These are phyloP conservation scores for Phallus indusiatus DNA, from an alignment of 768 basidiomycete genomes.

Conservation along the genomic window DNA sequence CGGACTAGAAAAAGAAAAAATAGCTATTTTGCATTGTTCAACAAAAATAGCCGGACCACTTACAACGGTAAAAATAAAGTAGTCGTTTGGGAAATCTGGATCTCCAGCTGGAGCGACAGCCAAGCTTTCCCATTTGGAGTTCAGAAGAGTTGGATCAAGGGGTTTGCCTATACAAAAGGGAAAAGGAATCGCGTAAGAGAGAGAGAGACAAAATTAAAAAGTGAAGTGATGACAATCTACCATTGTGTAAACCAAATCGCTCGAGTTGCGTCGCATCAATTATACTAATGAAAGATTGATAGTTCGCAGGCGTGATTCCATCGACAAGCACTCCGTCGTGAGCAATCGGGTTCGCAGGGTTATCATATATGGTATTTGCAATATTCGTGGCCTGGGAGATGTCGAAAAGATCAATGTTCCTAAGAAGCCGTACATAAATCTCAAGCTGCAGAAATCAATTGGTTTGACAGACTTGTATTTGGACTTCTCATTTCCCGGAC, in stretches of 20 bases:
- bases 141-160: conserved; percentile 42
- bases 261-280: conserved; percentile 44
- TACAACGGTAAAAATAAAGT: conserved; percentile 56
- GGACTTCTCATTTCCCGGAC: conserved; percentile 30
- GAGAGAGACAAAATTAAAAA: too few species aligned
- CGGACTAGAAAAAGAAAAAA: too few species aligned
- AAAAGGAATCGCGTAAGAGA: too few species aligned
- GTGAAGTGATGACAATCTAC: conserved; percentile 20
- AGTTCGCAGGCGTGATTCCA: conserved; percentile 41
- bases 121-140: conserved; percentile 60
- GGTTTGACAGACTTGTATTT: conserved; percentile 38
- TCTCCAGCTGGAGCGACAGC: conserved; percentile 50
- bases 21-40: too few species aligned
- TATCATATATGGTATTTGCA: conserved; percentile 44
- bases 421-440: too few species aligned
- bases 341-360: conserved; percentile 39
- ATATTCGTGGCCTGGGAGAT: conserved; percentile 49
- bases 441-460: not conserved
- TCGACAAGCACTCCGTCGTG: conserved; percentile 38
- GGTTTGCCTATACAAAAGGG: conserved; percentile 30
- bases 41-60: too few species aligned
- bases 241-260: conserved; percentile 56
- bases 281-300: conserved; percentile 46
- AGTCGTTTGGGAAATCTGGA: conserved; percentile 47
- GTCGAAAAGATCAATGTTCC: conserved; percentile 51